Base-by-base conservation (phyloP, 2,329 filamentous ascomycete genomes). In the Colletotrichum costaricense region DNA sequence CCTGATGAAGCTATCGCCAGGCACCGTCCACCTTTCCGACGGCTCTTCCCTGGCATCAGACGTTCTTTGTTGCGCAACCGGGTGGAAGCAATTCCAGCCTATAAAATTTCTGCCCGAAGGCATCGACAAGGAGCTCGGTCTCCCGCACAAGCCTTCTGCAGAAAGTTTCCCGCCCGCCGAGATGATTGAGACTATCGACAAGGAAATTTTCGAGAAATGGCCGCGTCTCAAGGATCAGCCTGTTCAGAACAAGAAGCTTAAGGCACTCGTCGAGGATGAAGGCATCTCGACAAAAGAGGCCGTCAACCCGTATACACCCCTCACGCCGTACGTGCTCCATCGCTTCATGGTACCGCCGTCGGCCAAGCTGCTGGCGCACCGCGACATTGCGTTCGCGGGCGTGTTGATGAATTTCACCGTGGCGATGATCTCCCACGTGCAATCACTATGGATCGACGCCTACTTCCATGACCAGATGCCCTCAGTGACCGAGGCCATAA, bases 31-130 rank as follows among this genome's bases (percentile, higher is more conserved):
- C 59, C 85, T 92, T 8, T 85, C 86, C 3, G 84, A 86, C 67
- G 88, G 87, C 11, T 85, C 83, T 1, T 78, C 75, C 0, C 76
- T 92, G 9, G 74, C 84, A 7, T 83, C 87, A 0, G 88, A 92
- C 76, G 84, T 84, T 0, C 78, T 93, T 3, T 82, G 89, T 70
- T 90, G 86, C 76, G 86, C 86, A 22, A 92, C 89, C 0, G 91
- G 91, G 2, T 92, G 90, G 90, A 86, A 88, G 75, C 84, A 87
- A 56, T 79, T 83, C 2, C 85, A 88, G 1, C 84, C 87, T 0
- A 79, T 92, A 63, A 86, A 85, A 58, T 91, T 91, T 77, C 77
- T 88, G 11, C 85, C 86, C 0, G 80, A 82, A 35, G 86, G 84
- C 22, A 83, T 88, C 60, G 84, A 86, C 35, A 78, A 75, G 11